Percentiles rank a stretch among this genome's conserved stretches.
phyloP scores from a whole-genome alignment of 2,329 filamentous ascomycete genomes.

The Colletotrichum lupini region DNA sequence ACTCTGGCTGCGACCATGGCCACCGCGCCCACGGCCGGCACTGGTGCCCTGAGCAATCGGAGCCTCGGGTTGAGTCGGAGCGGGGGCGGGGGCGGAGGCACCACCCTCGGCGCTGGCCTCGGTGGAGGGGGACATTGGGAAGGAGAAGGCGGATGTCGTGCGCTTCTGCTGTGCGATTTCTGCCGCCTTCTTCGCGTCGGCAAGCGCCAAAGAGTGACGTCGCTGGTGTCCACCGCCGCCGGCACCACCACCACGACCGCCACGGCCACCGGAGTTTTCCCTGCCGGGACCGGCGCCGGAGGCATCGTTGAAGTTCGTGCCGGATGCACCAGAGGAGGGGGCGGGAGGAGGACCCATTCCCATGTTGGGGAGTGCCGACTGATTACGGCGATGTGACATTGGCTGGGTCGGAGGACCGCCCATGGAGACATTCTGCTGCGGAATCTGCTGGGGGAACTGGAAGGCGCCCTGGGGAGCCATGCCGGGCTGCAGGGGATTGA shows the following conservation, averaged over 20 bases:
- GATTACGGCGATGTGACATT: slow-evolving; percentile 93
- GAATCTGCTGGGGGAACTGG: slow-evolving; percentile 86
- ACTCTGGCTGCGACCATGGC: slow-evolving; percentile 86
- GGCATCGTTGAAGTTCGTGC: slow-evolving; percentile 81
- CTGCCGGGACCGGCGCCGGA: slow-evolving; percentile 69
- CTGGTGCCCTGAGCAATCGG: slow-evolving; percentile 54
- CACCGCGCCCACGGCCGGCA: slow-evolving; percentile 66
- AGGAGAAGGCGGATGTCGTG: slow-evolving; percentile 94
- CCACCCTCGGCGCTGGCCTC: slow-evolving; percentile 69
- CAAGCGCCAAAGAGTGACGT: slow-evolving; percentile 92
- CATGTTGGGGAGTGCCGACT: slow-evolving; percentile 95
- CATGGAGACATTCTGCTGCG: slow-evolving; percentile 79
- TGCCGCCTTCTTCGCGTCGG: slow-evolving; percentile 97
- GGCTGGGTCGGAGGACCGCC: slow-evolving; percentile 78
- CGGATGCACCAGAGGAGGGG: slow-evolving; percentile 90
- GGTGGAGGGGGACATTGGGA: slow-evolving; percentile 80
- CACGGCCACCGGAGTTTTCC: slow-evolving; percentile 75
- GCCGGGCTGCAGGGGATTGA: slow-evolving; percentile 82
- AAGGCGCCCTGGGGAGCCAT: slow-evolving; percentile 87
- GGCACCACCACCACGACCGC: slow-evolving; percentile 76
- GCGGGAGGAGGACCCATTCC: slow-evolving; percentile 89
- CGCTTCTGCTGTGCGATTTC: slow-evolving; percentile 97
- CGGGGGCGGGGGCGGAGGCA: slow-evolving; percentile 41
- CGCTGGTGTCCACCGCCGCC: slow-evolving; percentile 85
- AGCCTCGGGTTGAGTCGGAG: slow-evolving; percentile 46